phyloP scores from a whole-genome alignment of 2,329 filamentous ascomycete genomes.

The Fusarium agapanthi region DNA sequence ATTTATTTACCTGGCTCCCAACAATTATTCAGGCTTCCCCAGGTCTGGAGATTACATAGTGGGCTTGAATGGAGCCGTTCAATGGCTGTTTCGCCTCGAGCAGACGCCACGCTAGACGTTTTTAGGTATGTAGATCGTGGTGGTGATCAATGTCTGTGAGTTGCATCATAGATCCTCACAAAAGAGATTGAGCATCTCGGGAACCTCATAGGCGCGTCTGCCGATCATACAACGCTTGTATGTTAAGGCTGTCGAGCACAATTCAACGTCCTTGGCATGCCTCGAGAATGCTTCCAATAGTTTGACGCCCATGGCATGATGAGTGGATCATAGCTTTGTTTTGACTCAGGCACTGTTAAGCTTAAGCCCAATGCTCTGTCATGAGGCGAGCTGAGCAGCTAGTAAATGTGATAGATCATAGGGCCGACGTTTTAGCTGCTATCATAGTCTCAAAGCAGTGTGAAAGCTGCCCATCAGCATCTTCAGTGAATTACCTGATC shows the following conservation, averaged over 20 bases:
- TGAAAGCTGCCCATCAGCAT: not conserved
- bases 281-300: not conserved
- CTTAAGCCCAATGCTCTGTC: not conserved
- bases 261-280: not conserved
- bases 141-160: not conserved
- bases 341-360: not conserved
- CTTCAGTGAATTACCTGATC: not conserved
- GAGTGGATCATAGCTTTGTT: not conserved
- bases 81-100: not conserved
- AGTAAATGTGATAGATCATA: not conserved
- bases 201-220: not conserved
- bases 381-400: not conserved
- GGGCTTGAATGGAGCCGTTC: not conserved
- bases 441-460: not conserved
- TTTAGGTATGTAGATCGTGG: not conserved
- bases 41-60: not conserved
- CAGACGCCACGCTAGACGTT: not conserved
- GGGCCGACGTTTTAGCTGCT: not conserved
- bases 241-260: not conserved
- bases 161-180: not conserved
- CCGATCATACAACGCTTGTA: not conserved
- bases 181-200: not conserved
- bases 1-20: not conserved
- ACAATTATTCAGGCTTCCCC: not conserved
- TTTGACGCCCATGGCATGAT: not conserved